Evolutionary conservation across 2,329 filamentous ascomycete species (phyloP).

Genomic region (Leptographium galeiforme): DNA sequence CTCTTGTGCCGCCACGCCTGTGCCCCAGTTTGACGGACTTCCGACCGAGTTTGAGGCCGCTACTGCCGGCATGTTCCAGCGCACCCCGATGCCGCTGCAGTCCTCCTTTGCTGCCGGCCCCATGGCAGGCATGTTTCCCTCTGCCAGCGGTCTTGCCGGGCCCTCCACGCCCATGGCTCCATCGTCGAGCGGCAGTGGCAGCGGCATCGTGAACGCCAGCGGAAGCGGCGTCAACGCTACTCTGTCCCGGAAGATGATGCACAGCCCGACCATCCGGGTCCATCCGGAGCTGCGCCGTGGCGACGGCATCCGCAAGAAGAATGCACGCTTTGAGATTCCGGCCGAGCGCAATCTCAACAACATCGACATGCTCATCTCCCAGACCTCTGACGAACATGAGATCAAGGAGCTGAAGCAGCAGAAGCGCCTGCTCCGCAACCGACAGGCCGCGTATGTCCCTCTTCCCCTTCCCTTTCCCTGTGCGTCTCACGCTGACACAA

Average conservation of each 20-base stretch:
- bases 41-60: slow-evolving; percentile 40
- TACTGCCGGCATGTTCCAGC: slow-evolving; percentile 35
- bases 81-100: slow-evolving; percentile 25
- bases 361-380: slow-evolving; percentile 83
- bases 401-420: slow-evolving; percentile 98
- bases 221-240: slow-evolving; percentile 43
- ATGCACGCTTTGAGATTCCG: slow-evolving; percentile 93
- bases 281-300: slow-evolving; percentile 67
- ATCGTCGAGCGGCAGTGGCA: slow-evolving; percentile 7
- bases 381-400: slow-evolving; percentile 79
- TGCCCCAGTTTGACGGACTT: slow-evolving; percentile 55
- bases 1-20: slow-evolving; percentile 61
- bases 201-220: slow-evolving; percentile 12
- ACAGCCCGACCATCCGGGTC: slow-evolving; percentile 56
- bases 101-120: slow-evolving; percentile 36
- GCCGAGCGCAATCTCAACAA: slow-evolving; percentile 85
- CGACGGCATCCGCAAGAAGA: slow-evolving; percentile 96
- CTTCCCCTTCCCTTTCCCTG: not conserved
- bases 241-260: slow-evolving; percentile 46
- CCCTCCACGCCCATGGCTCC: slow-evolving; percentile 1
- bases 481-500: slow-evolving; percentile 4
- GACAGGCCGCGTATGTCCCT: slow-evolving; percentile 78
- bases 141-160: not conserved
- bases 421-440: slow-evolving; percentile 85
- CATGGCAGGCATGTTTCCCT: slow-evolving; percentile 35